Evolutionary conservation across 1,284 basidiomycete genomes (phyloP).

Genomic region (Pascua guehoae): DNA sequence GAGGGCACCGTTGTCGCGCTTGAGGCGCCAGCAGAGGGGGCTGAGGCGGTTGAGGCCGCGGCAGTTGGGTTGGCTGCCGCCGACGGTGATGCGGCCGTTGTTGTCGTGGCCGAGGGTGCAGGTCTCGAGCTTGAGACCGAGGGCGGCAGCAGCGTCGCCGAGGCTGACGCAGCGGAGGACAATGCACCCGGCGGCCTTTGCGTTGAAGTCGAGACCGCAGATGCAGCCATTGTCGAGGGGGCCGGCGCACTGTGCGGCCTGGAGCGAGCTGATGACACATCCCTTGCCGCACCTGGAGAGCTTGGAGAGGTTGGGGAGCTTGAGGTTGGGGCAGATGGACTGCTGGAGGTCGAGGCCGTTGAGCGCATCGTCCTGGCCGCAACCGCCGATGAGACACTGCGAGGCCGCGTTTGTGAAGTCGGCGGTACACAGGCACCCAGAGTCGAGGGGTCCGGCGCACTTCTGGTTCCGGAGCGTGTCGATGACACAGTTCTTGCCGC

Average conservation of each 20-base stretch:
- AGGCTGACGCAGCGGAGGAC: no score
- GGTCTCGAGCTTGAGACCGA: no score
- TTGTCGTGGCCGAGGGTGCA: no score
- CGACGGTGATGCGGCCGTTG: no score
- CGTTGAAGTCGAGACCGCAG: neutral
- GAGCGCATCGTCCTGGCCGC: neutral
- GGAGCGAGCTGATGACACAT: constrained; percentile 1
- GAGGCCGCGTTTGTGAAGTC: constrained; percentile 1
- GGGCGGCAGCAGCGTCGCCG: no score
- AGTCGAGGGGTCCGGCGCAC: constrained; percentile 4
- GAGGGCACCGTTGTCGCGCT: no score
- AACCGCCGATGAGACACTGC: neutral
- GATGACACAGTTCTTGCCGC: constrained; percentile 3
- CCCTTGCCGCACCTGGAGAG: neutral
- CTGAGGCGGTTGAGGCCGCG: no score
- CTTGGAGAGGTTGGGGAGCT: constrained; percentile 1
- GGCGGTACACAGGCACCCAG: neutral
- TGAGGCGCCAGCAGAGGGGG: no score
- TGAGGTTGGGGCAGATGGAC: constrained; percentile 4
- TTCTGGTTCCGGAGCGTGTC: neutral
- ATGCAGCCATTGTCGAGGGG: constrained; percentile 5
- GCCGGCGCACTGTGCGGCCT: neutral
- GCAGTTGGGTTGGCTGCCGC: no score
- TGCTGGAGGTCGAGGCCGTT: neutral
- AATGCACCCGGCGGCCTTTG: no score